Percentiles rank a stretch among this genome's conserved stretches.
Conservation (phyloP, 108 stramenopile genomes). For the Skeletonema costatum region DNA sequence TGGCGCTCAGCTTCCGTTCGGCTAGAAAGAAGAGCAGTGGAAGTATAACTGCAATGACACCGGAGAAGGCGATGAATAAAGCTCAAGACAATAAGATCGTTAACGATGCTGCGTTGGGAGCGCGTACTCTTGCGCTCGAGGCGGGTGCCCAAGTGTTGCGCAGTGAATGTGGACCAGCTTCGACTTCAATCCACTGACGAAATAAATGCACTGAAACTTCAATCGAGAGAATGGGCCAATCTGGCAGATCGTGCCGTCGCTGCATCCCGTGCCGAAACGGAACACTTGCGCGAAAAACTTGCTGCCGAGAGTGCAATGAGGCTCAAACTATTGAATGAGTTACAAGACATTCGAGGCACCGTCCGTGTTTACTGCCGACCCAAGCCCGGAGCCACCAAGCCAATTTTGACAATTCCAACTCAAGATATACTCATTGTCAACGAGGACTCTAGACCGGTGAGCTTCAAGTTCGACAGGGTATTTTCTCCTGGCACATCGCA, state of each 20-base stretch:
- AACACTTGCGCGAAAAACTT: slow-evolving; percentile 63
- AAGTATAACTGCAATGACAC: background rate
- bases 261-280: slow-evolving; percentile 53
- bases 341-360: slow-evolving; percentile 79
- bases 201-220: slow-evolving; percentile 34
- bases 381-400: slow-evolving; percentile 25
- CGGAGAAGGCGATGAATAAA: background rate
- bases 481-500: slow-evolving; percentile 74
- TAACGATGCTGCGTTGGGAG: background rate
- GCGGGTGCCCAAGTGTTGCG: background rate
- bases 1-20: slow-evolving; percentile 23
- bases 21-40: background rate
- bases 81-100: background rate
- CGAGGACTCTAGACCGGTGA: slow-evolving; percentile 56
- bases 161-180: slow-evolving; percentile 56
- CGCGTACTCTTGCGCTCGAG: background rate
- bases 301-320: slow-evolving; percentile 74
- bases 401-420: slow-evolving; percentile 59
- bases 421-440: slow-evolving; percentile 72
- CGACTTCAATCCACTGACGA: slow-evolving; percentile 54
- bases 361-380: slow-evolving; percentile 86
- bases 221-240: slow-evolving; percentile 46
- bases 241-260: slow-evolving; percentile 47
- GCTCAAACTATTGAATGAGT: slow-evolving; percentile 72
- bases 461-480: slow-evolving; percentile 92